A percentile compares a stretch with the other conserved stretches of the same genome.
phyloP scores from a whole-genome alignment of 73 alveolate genomes.

The Paramecium caudatum region DNA sequence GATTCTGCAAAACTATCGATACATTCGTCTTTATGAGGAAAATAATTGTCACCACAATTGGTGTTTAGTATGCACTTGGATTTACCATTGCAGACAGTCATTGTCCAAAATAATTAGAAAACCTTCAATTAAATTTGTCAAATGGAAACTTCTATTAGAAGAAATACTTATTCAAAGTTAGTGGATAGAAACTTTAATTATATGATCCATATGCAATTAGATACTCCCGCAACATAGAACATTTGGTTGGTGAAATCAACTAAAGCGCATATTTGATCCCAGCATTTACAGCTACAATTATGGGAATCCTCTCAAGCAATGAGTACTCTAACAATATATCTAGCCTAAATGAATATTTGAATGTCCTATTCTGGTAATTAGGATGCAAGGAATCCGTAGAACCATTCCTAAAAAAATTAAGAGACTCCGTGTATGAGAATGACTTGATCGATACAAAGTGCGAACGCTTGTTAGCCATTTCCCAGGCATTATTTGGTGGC shows the following conservation, averaged over 20 bases:
- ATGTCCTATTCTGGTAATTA: conserved; percentile 12
- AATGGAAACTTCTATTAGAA: conserved; percentile 37
- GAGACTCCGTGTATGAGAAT: neutral
- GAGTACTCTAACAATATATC: neutral
- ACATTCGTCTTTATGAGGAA: conserved; percentile 22
- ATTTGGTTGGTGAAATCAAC: neutral
- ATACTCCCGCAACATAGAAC: conserved; percentile 50
- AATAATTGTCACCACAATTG: neutral
- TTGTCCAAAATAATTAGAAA: conserved; percentile 24
- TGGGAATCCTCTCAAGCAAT: neutral
- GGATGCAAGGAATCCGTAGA: conserved; percentile 27
- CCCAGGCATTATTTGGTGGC: neutral
- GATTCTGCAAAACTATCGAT: conserved; percentile 20
- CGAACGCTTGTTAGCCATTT: neutral
- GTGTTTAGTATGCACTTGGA: neutral
- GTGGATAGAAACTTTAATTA: neutral
- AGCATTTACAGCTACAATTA: conserved; percentile 12
- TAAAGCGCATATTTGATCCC: neutral
- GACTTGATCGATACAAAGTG: neutral
- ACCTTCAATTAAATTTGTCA: neutral
- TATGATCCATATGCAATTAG: conserved; percentile 58
- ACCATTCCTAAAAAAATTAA: conserved; percentile 5
- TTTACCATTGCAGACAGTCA: neutral
- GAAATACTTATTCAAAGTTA: neutral
- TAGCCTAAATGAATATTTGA: neutral